Base-by-base conservation (phyloP, 1,284 basidiomycete genomes). In the Puccinia polysora region DNA sequence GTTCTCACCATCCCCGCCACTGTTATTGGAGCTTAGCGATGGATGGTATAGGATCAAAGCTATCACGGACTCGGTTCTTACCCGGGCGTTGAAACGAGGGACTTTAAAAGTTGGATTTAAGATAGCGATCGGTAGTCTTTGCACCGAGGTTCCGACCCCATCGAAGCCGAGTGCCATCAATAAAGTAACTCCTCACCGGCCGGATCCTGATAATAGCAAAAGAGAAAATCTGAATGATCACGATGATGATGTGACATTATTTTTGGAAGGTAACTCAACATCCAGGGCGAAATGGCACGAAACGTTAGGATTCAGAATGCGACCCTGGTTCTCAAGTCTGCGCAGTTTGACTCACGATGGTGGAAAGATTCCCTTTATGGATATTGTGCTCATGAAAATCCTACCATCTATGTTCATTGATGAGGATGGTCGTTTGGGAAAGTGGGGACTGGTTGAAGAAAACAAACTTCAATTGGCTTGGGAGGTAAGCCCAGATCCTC, bases 11-110 rank as follows among this genome's bases (percentile, higher is more conserved):
- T 10, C 10, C 40, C 2, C 43, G 3, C 14, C 60, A 10, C 30
- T 34, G 14, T 15, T 63, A 0, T 40, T 69, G 34, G 67, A 69
- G 55, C 43, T 71, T 4, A 71, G 58, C 32, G 68, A 71, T 32
- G 68, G 68, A 49, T 71, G 68, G 68, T 62, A 71, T 12, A 52
- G 53, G 32, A 62, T 71, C 36, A 49, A 53, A 25, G 56, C 56
- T 28, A 34, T 30, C 12, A 32, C 62, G 0, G 68, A 71, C 18
- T 40, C 32, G 10, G 36, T 58, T 8, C 15, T 71, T 20, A 8
- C 25, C 3, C 45, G 68, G 20, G 58, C 50, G 4, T 38, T 71
- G 45, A 52, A 40, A n/a, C 40, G 34, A 15, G 68, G 68, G 20
- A 10, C 32, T 36, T 49, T 71, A 5, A 49, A 60, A 38, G 58